phyloP scores from a whole-genome alignment of 140 eudicot species.

The Anethum foeniculum region DNA sequence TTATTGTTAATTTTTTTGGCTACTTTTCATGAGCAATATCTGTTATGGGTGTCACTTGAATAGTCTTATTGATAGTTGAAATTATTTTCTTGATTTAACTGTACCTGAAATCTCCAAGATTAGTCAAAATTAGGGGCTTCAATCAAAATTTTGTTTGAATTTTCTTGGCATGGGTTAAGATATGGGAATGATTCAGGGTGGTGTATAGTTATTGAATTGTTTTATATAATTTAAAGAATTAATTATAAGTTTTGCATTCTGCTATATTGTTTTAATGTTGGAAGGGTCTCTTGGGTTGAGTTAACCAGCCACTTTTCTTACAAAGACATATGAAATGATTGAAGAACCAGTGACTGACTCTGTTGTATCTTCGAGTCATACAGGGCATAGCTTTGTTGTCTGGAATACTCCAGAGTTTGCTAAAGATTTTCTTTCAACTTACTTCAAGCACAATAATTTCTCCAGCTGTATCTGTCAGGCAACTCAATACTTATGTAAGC shows the following conservation, averaged over 20 bases:
- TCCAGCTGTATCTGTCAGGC: conserved; percentile 81
- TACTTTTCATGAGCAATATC: too few species aligned
- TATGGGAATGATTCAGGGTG: too few species aligned
- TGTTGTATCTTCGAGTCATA: conserved; percentile 70
- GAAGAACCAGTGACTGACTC: conserved; percentile 49
- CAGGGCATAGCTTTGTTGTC: conserved; percentile 61
- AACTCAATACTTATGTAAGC: conserved; percentile 82
- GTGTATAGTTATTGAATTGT: too few species aligned
- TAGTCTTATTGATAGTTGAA: too few species aligned
- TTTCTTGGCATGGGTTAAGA: too few species aligned
- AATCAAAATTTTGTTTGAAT: too few species aligned
- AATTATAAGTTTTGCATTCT: neutral
- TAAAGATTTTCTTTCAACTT: conserved; percentile 61
- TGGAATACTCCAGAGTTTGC: conserved; percentile 77
- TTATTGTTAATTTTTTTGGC: too few species aligned
- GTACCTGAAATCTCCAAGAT: too few species aligned
- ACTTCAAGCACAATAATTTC: conserved; percentile 67
- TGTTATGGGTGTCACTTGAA: too few species aligned
- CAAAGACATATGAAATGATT: conserved; percentile 73
- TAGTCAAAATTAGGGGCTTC: too few species aligned
- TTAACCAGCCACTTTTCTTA: conserved; percentile 58
- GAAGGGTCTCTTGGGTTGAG: conserved; percentile 55
- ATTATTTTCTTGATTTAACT: too few species aligned
- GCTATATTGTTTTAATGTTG: conserved; percentile 24
- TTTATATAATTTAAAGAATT: too few species aligned